phyloP scores from a whole-genome alignment of 371 early-diverging fungal species.

The Rhizopus arrhizus region DNA sequence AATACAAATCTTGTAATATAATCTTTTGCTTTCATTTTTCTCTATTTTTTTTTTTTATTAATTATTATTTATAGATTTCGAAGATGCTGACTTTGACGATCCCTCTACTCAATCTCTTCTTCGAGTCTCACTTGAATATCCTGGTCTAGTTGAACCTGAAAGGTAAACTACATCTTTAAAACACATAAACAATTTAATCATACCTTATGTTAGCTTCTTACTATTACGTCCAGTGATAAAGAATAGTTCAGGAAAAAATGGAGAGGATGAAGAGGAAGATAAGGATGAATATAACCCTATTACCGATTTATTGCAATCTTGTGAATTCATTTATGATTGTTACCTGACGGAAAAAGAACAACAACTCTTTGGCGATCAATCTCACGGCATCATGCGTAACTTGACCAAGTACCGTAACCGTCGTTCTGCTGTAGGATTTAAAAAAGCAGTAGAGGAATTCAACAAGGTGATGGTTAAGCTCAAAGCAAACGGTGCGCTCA shows the following conservation, averaged over 20 bases:
- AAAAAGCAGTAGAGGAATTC: constrained; percentile 71
- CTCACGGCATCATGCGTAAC: constrained; percentile 73
- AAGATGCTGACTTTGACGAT: constrained; percentile 26
- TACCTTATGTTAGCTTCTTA: constrained; percentile 31
- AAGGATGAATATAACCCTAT: constrained; percentile 84
- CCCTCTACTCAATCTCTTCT: constrained; percentile 18
- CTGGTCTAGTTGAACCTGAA: constrained; percentile 29
- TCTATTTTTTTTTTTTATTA: background rate
- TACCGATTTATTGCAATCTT: constrained; percentile 73
- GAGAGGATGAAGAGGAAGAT: constrained; percentile 52
- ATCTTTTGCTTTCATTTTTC: background rate
- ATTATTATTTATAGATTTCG: constrained; percentile 18
- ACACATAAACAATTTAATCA: background rate
- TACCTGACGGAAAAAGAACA: constrained; percentile 60
- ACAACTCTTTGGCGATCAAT: constrained; percentile 64
- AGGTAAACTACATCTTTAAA: constrained; percentile 15
- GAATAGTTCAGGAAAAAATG: constrained; percentile 21
- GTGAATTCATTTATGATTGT: constrained; percentile 63
- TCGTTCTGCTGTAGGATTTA: constrained; percentile 69
- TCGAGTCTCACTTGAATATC: constrained; percentile 31
- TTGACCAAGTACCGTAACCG: constrained; percentile 81
- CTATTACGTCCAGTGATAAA: constrained; percentile 43
- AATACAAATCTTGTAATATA: constrained; percentile 53
- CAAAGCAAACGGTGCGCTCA: constrained; percentile 40
- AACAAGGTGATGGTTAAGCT: constrained; percentile 63